Evolutionary conservation across 129 eudicot species (phyloP).

Genomic region (carrot (Daucus carota)): DNA sequence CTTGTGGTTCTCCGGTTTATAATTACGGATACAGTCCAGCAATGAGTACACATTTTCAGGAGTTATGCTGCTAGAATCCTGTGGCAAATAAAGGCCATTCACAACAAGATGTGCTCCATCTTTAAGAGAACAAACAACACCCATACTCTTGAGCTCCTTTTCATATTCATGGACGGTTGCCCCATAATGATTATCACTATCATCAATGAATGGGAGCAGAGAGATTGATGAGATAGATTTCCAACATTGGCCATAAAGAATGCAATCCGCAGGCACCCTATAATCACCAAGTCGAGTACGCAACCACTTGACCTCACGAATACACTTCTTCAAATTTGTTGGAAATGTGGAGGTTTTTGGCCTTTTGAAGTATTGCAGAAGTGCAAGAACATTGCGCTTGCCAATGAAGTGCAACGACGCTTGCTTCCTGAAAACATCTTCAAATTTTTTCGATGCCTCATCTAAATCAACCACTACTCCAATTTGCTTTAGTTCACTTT

Average conservation of each 20-base stretch:
- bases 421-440: constrained; percentile 29
- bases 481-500: constrained; percentile 23
- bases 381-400: constrained; percentile 20
- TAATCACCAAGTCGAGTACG: constrained; percentile 42
- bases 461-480: constrained; percentile 39
- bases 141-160: constrained; percentile 30
- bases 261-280: constrained; percentile 27
- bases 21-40: constrained; percentile 25
- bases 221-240: constrained; percentile 30
- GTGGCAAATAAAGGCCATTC: constrained; percentile 31
- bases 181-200: constrained; percentile 29
- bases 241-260: constrained; percentile 37
- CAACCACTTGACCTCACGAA: constrained; percentile 36
- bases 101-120: constrained; percentile 38
- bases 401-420: constrained; percentile 23
- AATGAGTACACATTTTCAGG: constrained; percentile 28
- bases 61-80: constrained; percentile 20
- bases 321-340: constrained; percentile 26
- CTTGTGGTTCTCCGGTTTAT: neutral
- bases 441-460: constrained; percentile 29
- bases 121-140: constrained; percentile 29
- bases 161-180: constrained; percentile 19
- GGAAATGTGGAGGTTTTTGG: constrained; percentile 14
- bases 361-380: constrained; percentile 30
- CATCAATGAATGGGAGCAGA: constrained; percentile 49